These are phyloP conservation scores for Macaranga tanarius DNA, from an alignment of 441 rosid genomes.

Conservation along the genomic window DNA sequence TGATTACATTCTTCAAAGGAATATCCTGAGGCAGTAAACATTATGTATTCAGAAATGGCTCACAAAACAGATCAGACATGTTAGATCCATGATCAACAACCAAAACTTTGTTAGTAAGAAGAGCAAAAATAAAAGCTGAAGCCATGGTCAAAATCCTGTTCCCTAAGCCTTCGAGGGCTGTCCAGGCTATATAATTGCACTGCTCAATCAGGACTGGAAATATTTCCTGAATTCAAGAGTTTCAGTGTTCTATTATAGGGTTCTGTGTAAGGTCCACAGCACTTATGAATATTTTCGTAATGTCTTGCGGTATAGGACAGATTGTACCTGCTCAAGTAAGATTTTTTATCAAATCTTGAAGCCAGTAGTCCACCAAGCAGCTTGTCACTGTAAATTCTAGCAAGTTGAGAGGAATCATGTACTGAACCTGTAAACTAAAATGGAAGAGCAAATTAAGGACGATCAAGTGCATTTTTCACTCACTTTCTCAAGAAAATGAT, in stretches of 20 bases:
- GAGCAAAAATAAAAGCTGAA: constrained; percentile 61
- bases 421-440: not conserved
- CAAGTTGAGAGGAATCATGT: not conserved
- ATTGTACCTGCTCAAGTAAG: constrained; percentile 44
- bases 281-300: constrained; percentile 40
- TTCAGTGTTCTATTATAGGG: constrained; percentile 17
- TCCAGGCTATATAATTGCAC: constrained; percentile 43
- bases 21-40: constrained; percentile 59
- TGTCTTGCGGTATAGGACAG: constrained; percentile 34
- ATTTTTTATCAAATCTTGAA: constrained; percentile 31
- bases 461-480: not conserved
- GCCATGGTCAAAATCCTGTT: constrained; percentile 57
- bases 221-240: constrained; percentile 21
- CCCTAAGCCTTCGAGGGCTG: constrained; percentile 56
- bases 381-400: not conserved
- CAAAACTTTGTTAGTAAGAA: constrained; percentile 59
- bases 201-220: constrained; percentile 19
- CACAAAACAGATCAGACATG: constrained; percentile 57
- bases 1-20: constrained; percentile 35
- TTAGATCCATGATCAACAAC: constrained; percentile 54
- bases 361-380: not conserved
- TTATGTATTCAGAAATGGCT: constrained; percentile 54
- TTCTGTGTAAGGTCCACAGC: constrained; percentile 38
- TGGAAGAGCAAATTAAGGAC: not conserved
- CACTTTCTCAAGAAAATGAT: constrained; percentile 6